Base-by-base conservation (phyloP, 2,329 filamentous ascomycete genomes). In the Fusarium vanettenii region DNA sequence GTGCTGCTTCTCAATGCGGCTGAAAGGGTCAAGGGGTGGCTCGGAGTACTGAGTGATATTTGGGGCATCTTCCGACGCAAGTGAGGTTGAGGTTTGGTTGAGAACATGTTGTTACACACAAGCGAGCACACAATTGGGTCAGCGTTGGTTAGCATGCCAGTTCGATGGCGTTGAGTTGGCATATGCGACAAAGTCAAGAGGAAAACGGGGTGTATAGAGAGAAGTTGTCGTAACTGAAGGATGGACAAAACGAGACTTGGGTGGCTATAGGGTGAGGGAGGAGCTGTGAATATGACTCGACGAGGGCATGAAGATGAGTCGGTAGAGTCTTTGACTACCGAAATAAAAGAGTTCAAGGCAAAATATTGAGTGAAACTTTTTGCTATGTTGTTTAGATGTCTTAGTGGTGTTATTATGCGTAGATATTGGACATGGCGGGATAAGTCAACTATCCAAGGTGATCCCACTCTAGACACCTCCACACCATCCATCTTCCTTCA, bases 1-100 rank as follows among this genome's bases (percentile, higher is more conserved):
- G 80, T 93, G 2, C 81, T 82, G 45, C 72, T 92, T 68, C 56
- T 93, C 73, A 91, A 92, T 77, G 78, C 84, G 33, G 76, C 89
- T 39, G 85, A 87, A 70, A 77, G 75, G 35, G 78, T 85, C 13
- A 85, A 86, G 73, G 90, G 90, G 0, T 92, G 89, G 90, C 70
- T 81, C 37, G 90, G 88, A 3, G 87, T 87, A 81, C 39, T 81
- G 20, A 64, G 66, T 13, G 81, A 82, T 55, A 64, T 79, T 16
- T 78, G 73, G 69, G 31, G 68, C 11, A 68, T 80, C 25, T 65
- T 78, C 27, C 64, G 74, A 45, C 67, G 79, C 39, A 79, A 80
- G 60, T 78, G 71, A 55, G 13, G 41, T 33, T 48, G n/a, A 41
- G 16, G 6, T 16, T 8, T 56, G 31, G 16, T 37, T 27, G 25